These are phyloP conservation scores for Talaromyces sp. DNA, from an alignment of 2,329 filamentous ascomycete genomes.

Conservation along the genomic window DNA sequence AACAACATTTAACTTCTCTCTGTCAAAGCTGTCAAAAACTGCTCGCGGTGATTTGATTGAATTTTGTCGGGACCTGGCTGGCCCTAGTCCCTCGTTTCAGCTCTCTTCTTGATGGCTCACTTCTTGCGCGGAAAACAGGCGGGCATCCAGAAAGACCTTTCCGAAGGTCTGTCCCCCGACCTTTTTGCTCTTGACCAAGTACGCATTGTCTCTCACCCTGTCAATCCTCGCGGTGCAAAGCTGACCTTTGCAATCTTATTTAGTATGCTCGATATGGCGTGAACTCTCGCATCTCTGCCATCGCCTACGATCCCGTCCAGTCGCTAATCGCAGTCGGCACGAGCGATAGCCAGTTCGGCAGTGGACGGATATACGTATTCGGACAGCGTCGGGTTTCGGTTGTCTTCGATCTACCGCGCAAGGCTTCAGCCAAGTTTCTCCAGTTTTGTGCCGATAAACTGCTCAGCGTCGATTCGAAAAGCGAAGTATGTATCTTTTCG, in stretches of 20 bases:
- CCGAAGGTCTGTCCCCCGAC: constrained; percentile 70
- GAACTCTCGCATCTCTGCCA: constrained; percentile 68
- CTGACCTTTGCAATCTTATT: not conserved
- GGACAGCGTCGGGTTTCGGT: constrained; percentile 77
- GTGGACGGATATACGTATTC: constrained; percentile 83
- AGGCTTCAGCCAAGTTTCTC: constrained; percentile 69
- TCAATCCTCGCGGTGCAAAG: not conserved
- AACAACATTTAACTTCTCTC: not conserved
- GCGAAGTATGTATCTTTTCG: constrained; percentile 81
- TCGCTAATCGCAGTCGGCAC: constrained; percentile 91
- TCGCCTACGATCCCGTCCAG: constrained; percentile 91
- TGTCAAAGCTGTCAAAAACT: not conserved
- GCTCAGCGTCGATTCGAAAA: constrained; percentile 76
- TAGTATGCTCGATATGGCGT: constrained; percentile 72
- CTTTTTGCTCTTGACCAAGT: constrained; percentile 80
- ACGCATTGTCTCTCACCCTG: constrained; percentile 12
- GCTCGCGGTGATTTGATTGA: not conserved
- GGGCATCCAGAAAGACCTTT: constrained; percentile 87
- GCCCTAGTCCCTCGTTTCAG: constrained; percentile 18
- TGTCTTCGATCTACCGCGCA: constrained; percentile 64
- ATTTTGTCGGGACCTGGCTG: not conserved
- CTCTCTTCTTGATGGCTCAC: constrained; percentile 63
- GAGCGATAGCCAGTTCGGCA: constrained; percentile 77
- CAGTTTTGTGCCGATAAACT: constrained; percentile 86
- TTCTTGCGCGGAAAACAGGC: constrained; percentile 91